Percentiles rank a stretch among this genome's conserved stretches.
Conservation (phyloP, 352 stramenopile species). For the Pythium angustatum region DNA sequence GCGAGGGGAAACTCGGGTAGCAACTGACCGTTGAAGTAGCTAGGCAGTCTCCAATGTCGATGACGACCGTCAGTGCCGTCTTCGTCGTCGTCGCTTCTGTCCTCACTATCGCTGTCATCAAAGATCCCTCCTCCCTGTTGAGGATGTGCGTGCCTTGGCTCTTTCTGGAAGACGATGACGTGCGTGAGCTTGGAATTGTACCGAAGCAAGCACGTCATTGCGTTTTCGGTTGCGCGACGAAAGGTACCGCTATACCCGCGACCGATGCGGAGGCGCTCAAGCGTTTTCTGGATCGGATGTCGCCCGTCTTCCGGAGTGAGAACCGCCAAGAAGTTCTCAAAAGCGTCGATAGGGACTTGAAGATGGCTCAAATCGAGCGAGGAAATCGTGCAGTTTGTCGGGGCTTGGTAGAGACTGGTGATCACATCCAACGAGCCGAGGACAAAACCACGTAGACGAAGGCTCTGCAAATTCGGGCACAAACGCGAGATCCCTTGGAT, state of each 20-base stretch:
- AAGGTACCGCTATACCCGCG: too few species aligned
- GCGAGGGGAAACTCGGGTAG: background rate
- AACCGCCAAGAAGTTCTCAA: background rate
- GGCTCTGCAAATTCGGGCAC: background rate
- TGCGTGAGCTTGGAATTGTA: too few species aligned
- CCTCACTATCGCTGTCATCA: too few species aligned
- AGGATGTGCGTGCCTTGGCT: too few species aligned
- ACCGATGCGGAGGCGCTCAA: too few species aligned
- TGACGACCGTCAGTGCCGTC: background rate
- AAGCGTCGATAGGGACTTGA: background rate
- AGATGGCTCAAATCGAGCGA: slow-evolving; percentile 7
- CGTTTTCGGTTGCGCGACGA: too few species aligned
- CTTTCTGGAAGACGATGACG: too few species aligned
- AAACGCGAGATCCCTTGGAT: background rate
- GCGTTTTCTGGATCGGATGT: slow-evolving; percentile 1
- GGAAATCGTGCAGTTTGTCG: background rate
- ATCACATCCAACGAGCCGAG: background rate
- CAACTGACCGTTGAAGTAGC: background rate
- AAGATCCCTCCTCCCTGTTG: too few species aligned
- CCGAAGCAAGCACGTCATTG: too few species aligned
- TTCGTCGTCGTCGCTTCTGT: slow-evolving; percentile 1
- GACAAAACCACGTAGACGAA: background rate
- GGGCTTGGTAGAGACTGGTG: background rate
- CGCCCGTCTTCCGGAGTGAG: background rate
- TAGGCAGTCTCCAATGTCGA: too few species aligned